A percentile compares a stretch with the other conserved stretches of the same genome.
phyloP scores from a whole-genome alignment of 176 grass and related monocot genomes.

The Pontederia paniculata region DNA sequence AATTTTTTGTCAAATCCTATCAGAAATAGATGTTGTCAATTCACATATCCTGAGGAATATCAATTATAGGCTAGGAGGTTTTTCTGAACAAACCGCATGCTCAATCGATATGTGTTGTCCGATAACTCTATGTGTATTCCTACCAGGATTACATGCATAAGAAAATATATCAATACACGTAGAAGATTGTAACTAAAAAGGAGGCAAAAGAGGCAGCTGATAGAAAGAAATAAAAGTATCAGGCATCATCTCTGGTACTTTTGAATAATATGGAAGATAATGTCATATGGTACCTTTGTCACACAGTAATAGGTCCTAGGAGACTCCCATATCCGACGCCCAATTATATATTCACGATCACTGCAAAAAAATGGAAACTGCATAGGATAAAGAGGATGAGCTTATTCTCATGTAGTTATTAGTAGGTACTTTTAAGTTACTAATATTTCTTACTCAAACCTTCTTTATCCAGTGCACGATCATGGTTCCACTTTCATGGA shows the following conservation, averaged over 20 bases:
- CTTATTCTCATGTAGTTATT: slow-evolving; percentile 15
- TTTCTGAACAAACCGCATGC: too few relatives aligned
- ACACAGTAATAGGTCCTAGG: slow-evolving; percentile 79
- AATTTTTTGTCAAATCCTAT: too few relatives aligned
- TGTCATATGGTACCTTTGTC: slow-evolving; percentile 55
- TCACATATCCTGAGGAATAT: too few relatives aligned
- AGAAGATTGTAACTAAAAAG: too few relatives aligned
- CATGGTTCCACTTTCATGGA: slow-evolving; percentile 60
- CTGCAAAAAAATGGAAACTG: slow-evolving; percentile 99
- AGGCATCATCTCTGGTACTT: neutral
- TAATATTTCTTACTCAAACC: slow-evolving; percentile 23
- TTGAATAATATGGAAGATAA: neutral
- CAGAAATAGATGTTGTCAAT: too few relatives aligned
- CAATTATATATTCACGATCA: slow-evolving; percentile 97
- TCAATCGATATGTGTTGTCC: too few relatives aligned
- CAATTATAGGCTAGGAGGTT: too few relatives aligned
- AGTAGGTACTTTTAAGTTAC: neutral
- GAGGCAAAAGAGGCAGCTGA: too few relatives aligned
- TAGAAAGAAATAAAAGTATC: neutral
- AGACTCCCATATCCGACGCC: slow-evolving; percentile 85
- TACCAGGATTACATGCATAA: too few relatives aligned
- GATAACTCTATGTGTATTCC: too few relatives aligned
- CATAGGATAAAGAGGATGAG: slow-evolving; percentile 13
- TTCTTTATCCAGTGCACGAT: slow-evolving; percentile 99
- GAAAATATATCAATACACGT: too few relatives aligned